Conservation (phyloP, 805 yeast species). For the Metahyphopichia silvanorum region DNA sequence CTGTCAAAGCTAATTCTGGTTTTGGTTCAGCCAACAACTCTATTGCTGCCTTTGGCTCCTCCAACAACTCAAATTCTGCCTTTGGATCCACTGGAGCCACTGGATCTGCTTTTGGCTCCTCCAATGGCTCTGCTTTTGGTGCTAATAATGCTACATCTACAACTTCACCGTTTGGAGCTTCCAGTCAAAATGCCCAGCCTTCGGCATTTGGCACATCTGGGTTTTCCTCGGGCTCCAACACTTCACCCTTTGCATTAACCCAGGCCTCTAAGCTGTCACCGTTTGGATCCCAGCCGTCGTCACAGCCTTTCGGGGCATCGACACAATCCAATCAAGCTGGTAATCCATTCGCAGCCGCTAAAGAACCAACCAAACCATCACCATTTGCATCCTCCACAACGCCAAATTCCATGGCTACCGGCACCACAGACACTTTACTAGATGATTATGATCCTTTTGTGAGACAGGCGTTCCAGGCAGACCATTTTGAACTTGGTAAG, state of each 20-base stretch:
- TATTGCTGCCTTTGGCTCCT: background rate
- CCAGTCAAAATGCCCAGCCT: constrained; percentile 8
- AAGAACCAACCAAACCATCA: too few relatives aligned
- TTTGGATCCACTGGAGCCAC: constrained; percentile 2
- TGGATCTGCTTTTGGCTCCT: constrained; percentile 18
- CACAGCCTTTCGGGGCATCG: too few relatives aligned
- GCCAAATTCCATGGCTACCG: too few relatives aligned
- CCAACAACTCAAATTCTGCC: background rate
- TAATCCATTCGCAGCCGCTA: too few relatives aligned
- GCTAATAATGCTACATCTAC: constrained; percentile 3
- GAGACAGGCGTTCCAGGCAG: constrained; percentile 45
- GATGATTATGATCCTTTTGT: constrained; percentile 44
- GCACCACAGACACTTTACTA: constrained; percentile 18
- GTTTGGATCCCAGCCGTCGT: too few relatives aligned
- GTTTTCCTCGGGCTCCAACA: too few relatives aligned
- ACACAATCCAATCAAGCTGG: too few relatives aligned
- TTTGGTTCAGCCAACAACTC: background rate
- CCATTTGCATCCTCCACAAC: too few relatives aligned
- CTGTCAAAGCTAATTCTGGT: background rate
- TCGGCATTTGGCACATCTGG: constrained; percentile 5
- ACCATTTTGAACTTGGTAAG: constrained; percentile 51
- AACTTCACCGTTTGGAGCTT: constrained; percentile 33
- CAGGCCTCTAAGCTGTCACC: too few relatives aligned
- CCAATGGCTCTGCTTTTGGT: constrained; percentile 10
- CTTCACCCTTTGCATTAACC: too few relatives aligned